Base-by-base conservation (phyloP, 257 asterid genomes). In the Solanum lycopersicoides region DNA sequence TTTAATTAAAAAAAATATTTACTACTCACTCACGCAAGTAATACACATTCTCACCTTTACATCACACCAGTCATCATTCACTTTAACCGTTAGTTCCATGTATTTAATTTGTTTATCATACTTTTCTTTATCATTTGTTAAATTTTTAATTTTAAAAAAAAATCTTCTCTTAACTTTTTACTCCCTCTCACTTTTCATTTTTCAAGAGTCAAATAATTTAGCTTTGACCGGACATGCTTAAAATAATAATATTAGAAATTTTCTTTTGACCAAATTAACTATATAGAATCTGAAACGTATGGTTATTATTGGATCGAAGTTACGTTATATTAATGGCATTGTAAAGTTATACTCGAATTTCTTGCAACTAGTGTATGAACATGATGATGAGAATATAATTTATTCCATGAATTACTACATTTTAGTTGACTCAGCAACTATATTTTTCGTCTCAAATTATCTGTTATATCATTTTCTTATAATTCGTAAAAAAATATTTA, bases 401-500 rank as follows among this genome's bases (percentile, higher is more conserved):
- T 76, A 76, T 76, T 76, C 83, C 59, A 74, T 14, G 41, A 4
- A 69, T 66, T 68, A 15, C 10, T 16, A 69, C 12, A 14, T 15
- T 69, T 30, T 69, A 69, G 41, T 69, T 7, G 42, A 69, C 76
- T 30, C 42, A 30, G 0, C 13, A 14, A 30, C 1, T 3, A 7
- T 0, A 7, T 7, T 7, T 1, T 8, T 0, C 8, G 7, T 32
- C 3, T 71, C 14, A 71, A 71, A 71, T 71, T 32, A 71, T 15
- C 2, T 6, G 0, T 1, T 6, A 12, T 71, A 0, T 32, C 2
- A 0, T 32, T 7, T 69, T 18, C 32, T 7, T 3, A 30, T 14
- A 1, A 2, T 30, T 7, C 0, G 1, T 14, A 69, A 30, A 30
- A 10, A 11, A 4, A 65, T 5, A n/a, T n/a, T 65, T 4, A n/a